Conservation (phyloP, 805 yeast genomes). For the Ogataea sp. region DNA sequence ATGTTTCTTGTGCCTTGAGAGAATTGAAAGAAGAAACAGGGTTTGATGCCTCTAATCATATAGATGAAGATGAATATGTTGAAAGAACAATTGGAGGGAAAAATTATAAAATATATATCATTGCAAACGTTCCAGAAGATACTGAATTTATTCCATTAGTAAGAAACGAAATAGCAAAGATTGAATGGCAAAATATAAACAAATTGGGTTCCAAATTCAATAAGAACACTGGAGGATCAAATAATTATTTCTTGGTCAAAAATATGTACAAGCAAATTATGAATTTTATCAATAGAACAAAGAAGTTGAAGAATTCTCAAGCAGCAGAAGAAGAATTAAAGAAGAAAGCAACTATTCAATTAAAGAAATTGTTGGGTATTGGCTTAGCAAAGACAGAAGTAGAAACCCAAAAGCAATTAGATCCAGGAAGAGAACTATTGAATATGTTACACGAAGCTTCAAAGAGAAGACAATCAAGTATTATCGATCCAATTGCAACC, state of each 20-base stretch:
- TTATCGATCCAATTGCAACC: too few relatives aligned
- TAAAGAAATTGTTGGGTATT: constrained; percentile 59
- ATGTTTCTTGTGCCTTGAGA: constrained; percentile 80
- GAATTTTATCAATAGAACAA: constrained; percentile 49
- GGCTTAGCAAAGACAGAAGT: constrained; percentile 24
- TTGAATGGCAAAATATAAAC: constrained; percentile 69
- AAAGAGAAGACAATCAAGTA: constrained; percentile 17
- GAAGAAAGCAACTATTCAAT: constrained; percentile 52
- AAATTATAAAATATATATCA: constrained; percentile 74
- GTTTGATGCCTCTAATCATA: constrained; percentile 63
- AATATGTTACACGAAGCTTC: constrained; percentile 49
- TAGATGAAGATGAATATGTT: constrained; percentile 63
- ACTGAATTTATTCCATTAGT: constrained; percentile 72
- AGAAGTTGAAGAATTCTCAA: constrained; percentile 22
- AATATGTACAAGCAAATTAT: constrained; percentile 43
- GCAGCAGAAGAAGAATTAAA: constrained; percentile 50
- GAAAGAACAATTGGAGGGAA: constrained; percentile 81
- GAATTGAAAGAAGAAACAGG: constrained; percentile 95
- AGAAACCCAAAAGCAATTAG: constrained; percentile 25
- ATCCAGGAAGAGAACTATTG: constrained; percentile 73
- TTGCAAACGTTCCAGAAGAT: constrained; percentile 71
- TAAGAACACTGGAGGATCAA: constrained; percentile 8
- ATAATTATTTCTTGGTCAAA: constrained; percentile 35
- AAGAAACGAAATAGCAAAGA: constrained; percentile 78
- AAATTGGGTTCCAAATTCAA: constrained; percentile 28